Evolutionary conservation across 2,329 filamentous ascomycete species (phyloP), one percentile per base, ranked within the genome.

Genomic region (Nothophoma quercina): DNA sequence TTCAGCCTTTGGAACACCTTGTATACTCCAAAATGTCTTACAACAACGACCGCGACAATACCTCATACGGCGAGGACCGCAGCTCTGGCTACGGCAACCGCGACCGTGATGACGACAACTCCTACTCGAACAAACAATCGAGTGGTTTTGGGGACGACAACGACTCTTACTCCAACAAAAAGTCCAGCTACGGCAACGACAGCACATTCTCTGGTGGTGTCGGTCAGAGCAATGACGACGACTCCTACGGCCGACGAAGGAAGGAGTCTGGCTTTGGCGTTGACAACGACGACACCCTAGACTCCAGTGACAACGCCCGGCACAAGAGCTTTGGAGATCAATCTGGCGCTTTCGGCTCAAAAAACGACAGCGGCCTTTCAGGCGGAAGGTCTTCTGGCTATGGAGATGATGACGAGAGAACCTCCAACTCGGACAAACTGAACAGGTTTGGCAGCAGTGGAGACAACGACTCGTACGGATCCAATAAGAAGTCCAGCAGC

Each of bases 1-100:
- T 33, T 6, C 5, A 39, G 30, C 22, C 12, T 23, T 41, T 12
- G 13, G 18, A 13, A 23, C 4, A 25, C 21, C n/a, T 7, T 2
- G n/a, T 29, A 3, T 3, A 23, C 5, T 9, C 23, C 36, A 60
- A 21, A n/a, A 66, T 67, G 64, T 67, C 64, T 39, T 64, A 67
- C 57, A 68, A 65, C 55, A 56, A 65, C 58, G 60, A 63, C n/a
- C 56, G 54, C 23, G 51, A 55, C 46, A 56, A 56, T 38, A 47
- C 54, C 16, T 55, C 52, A 12, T 54, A 59, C 33, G 48, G 55
- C 8, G 53, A 62, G 33, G 57, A 63, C 26, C 56, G 61, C 28
- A 48, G 59, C 35, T 55, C 63, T 26, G 55, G 60, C 21, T 58
- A 59, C 16, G 51, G 54, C 25, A 55, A 56, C 10, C 44, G 58